Evolutionary conservation across 2,329 filamentous ascomycete species (phyloP).

Genomic region (Sarocladium kiliense): DNA sequence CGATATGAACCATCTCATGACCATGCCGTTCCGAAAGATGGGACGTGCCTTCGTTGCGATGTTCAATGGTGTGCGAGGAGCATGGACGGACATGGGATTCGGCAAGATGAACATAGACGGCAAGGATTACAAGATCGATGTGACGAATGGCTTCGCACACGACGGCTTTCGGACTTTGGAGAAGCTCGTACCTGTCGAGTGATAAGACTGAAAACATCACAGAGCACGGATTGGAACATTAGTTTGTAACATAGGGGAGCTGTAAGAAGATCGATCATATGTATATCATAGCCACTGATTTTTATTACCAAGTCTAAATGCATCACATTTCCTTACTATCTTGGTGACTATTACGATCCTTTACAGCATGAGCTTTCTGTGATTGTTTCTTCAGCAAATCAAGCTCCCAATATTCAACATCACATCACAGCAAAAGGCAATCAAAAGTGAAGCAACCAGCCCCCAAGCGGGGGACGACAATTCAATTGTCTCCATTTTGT

Average conservation of each 20-base stretch:
- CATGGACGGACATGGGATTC: slow-evolving; percentile 54
- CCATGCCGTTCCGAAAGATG: slow-evolving; percentile 50
- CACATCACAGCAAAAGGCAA: neutral
- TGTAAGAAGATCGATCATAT: neutral
- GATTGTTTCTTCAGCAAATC: too few relatives aligned
- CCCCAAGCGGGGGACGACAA: neutral
- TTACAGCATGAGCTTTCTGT: too few relatives aligned
- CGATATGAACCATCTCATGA: slow-evolving; percentile 51
- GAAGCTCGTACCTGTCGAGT: slow-evolving; percentile 37
- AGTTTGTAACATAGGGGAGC: too few relatives aligned
- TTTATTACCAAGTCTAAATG: neutral
- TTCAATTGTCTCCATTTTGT: slow-evolving; percentile 8
- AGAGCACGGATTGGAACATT: too few relatives aligned
- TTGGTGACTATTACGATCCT: too few relatives aligned
- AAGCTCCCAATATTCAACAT: too few relatives aligned
- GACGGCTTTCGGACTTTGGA: slow-evolving; percentile 56
- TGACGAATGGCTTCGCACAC: slow-evolving; percentile 51
- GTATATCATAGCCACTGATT: neutral
- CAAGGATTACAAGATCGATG: slow-evolving; percentile 51
- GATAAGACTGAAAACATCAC: neutral
- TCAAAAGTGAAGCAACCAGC: neutral
- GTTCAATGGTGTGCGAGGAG: slow-evolving; percentile 41
- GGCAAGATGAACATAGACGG: slow-evolving; percentile 42
- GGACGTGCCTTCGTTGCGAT: slow-evolving; percentile 34
- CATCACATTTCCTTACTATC: neutral